phyloP scores from a whole-genome alignment of 2,329 filamentous ascomycete species.

The Stachybotrys elegans region DNA sequence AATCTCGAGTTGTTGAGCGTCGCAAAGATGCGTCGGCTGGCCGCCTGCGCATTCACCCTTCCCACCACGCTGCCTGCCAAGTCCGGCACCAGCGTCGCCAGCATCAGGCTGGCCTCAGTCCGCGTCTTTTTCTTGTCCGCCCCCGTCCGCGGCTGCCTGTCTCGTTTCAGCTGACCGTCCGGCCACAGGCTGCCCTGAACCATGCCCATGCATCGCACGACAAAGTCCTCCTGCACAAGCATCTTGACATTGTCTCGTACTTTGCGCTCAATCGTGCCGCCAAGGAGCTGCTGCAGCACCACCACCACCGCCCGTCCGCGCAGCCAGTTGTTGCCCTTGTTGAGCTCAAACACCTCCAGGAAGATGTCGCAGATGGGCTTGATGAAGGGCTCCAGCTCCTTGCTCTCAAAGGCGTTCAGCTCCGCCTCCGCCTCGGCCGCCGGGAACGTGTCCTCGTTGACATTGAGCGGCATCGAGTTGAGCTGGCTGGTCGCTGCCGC shows the following conservation, averaged over 20 bases:
- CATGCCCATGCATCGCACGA: constrained; percentile 70
- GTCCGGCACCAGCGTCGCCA: constrained; percentile 86
- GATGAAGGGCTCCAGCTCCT: constrained; percentile 88
- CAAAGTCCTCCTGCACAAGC: constrained; percentile 70
- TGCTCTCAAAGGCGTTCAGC: constrained; percentile 85
- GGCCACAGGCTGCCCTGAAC: constrained; percentile 82
- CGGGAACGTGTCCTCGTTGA: constrained; percentile 44
- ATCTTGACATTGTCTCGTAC: constrained; percentile 77
- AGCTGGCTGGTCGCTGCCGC: constrained; percentile 67
- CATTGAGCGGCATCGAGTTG: constrained; percentile 47
- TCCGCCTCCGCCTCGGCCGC: constrained; percentile 86
- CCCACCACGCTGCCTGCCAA: constrained; percentile 91
- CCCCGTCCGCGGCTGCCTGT: constrained; percentile 52
- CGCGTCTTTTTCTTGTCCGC: constrained; percentile 75
- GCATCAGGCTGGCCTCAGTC: constrained; percentile 81
- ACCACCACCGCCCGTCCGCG: constrained; percentile 93
- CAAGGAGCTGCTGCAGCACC: constrained; percentile 89
- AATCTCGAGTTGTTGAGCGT: constrained; percentile 86
- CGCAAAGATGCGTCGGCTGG: constrained; percentile 82
- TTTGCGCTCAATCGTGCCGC: constrained; percentile 93
- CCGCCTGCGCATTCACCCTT: constrained; percentile 82
- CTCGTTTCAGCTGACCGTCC: constrained; percentile 49
- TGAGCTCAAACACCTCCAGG: constrained; percentile 90
- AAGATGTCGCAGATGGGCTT: constrained; percentile 98
- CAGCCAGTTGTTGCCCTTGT: constrained; percentile 94